Evolutionary conservation across 2,329 filamentous ascomycete species (phyloP).

Genomic region (Phialophora chinensis): DNA sequence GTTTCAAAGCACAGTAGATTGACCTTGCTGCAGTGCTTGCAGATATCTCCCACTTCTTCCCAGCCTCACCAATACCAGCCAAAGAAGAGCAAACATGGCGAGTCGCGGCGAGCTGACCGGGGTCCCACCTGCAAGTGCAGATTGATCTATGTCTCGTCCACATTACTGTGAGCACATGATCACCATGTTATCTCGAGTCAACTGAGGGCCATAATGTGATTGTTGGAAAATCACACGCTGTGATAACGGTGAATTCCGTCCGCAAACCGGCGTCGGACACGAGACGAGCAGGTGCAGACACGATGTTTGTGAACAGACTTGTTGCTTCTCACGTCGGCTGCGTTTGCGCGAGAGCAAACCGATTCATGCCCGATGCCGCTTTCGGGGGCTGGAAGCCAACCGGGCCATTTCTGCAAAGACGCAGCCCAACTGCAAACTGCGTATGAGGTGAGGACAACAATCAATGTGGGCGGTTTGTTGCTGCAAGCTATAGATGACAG

Average conservation of each 20-base stretch:
- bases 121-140: not conserved
- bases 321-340: not conserved
- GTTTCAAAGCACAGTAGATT: not conserved
- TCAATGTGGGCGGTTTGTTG: not conserved
- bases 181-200: slow-evolving; percentile 7
- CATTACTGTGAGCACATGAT: slow-evolving; percentile 15
- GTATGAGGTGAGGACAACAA: slow-evolving; percentile 4
- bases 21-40: not conserved
- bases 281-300: slow-evolving; percentile 12
- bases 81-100: not conserved
- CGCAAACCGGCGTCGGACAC: slow-evolving; percentile 6
- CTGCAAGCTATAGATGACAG: slow-evolving; percentile 13
- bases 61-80: not conserved
- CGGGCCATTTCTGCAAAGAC: not conserved
- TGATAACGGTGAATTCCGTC: slow-evolving; percentile 14
- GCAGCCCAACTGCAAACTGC: slow-evolving; percentile 5
- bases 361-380: slow-evolving; percentile 8
- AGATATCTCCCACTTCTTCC: not conserved
- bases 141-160: not conserved
- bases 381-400: slow-evolving; percentile 11
- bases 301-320: slow-evolving; percentile 7
- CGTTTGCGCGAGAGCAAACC: not conserved
- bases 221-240: not conserved
- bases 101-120: not conserved
- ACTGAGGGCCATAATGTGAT: not conserved